A percentile compares a stretch with the other conserved stretches of the same genome.
phyloP scores from a whole-genome alignment of 2,329 filamentous ascomycete genomes.

The Clonostachys rhizophaga region DNA sequence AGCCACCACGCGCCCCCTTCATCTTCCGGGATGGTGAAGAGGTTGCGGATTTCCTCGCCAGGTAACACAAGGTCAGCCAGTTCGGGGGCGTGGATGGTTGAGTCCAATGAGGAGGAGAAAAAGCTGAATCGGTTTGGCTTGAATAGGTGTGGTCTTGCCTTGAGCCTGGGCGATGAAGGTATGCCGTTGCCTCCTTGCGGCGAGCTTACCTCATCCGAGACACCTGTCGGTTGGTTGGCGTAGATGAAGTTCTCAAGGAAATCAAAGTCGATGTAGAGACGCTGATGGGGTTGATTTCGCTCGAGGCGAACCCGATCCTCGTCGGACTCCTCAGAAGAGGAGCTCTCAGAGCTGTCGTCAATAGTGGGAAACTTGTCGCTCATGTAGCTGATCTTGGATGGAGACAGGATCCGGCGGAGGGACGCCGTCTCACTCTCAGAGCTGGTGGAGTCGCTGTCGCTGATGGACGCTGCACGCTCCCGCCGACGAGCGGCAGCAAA shows the following conservation, averaged over 20 bases:
- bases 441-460: conserved; percentile 33
- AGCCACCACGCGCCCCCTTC: conserved; percentile 96
- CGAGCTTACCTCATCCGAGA: conserved; percentile 22
- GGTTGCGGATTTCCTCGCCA: conserved; percentile 81
- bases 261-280: conserved; percentile 86
- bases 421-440: conserved; percentile 30
- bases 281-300: conserved; percentile 61
- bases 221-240: conserved; percentile 22
- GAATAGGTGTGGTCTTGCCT: conserved; percentile 21
- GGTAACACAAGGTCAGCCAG: conserved; percentile 85
- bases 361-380: conserved; percentile 53
- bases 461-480: conserved; percentile 64
- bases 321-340: conserved; percentile 67
- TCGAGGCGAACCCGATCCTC: conserved; percentile 83
- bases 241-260: conserved; percentile 89
- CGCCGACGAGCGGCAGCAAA: conserved; percentile 88
- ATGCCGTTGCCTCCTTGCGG: conserved; percentile 34
- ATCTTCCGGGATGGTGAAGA: conserved; percentile 67
- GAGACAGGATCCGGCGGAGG: conserved; percentile 67
- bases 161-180: conserved; percentile 40
- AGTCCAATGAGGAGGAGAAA: conserved; percentile 92
- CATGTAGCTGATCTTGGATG: conserved; percentile 57
- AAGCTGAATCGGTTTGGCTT: conserved; percentile 88
- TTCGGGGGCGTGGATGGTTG: conserved; percentile 86
- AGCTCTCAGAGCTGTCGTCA: conserved; percentile 58